Evolutionary conservation across 352 stramenopile genomes (phyloP).

Genomic region (Globisporangium nodosum): DNA sequence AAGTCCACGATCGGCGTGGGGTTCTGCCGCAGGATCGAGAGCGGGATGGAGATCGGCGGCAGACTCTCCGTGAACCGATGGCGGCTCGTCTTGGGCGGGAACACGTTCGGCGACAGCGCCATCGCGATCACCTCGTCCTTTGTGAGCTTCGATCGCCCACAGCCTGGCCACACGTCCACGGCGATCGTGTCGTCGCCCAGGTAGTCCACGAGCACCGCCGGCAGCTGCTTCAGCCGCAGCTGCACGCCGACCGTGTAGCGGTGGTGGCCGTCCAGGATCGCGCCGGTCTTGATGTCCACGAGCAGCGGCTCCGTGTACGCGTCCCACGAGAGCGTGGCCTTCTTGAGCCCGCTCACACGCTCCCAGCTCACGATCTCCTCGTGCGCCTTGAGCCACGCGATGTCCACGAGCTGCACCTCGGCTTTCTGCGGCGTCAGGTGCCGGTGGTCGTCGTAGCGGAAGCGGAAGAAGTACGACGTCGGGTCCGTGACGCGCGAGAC

Average conservation of each 20-base stretch:
- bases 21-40: constrained; percentile 63
- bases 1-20: constrained; percentile 44
- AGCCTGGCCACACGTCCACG: constrained; percentile 76
- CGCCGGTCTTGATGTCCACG: constrained; percentile 69
- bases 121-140: constrained; percentile 84
- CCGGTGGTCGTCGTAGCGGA: constrained; percentile 60
- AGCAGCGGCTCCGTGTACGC: constrained; percentile 79
- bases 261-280: constrained; percentile 83
- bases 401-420: constrained; percentile 75
- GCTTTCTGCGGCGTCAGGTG: constrained; percentile 69
- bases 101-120: constrained; percentile 74
- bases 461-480: constrained; percentile 86
- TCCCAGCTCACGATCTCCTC: constrained; percentile 81
- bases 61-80: constrained; percentile 79
- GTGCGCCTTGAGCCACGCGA: constrained; percentile 81
- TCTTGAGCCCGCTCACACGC: constrained; percentile 68
- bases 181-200: constrained; percentile 64
- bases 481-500: constrained; percentile 74
- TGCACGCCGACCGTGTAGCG: constrained; percentile 75
- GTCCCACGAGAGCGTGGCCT: constrained; percentile 75
- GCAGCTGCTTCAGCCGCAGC: constrained; percentile 64
- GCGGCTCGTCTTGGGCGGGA: constrained; percentile 81
- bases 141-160: constrained; percentile 51
- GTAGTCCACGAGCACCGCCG: constrained; percentile 78
- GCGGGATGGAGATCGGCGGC: constrained; percentile 74